A percentile compares a stretch with the other conserved stretches of the same genome.
phyloP scores from a whole-genome alignment of 352 stramenopile species.

The Phytophthora cactorum region DNA sequence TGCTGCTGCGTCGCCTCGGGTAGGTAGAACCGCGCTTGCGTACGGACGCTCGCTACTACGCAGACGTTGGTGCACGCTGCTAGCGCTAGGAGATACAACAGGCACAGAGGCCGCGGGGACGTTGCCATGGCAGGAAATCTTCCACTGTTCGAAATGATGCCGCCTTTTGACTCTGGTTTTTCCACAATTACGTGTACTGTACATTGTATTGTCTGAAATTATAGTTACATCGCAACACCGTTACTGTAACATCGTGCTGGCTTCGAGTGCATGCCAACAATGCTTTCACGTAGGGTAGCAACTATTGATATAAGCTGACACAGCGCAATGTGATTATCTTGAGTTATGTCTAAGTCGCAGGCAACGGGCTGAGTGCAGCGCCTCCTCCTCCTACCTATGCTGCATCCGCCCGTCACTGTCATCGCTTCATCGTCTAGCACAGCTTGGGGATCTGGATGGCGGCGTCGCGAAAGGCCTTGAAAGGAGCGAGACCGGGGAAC shows the following conservation, averaged over 20 bases:
- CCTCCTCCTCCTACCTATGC: neutral
- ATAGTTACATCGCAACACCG: neutral
- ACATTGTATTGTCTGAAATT: slow-evolving; percentile 1
- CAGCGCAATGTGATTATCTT: slow-evolving; percentile 33
- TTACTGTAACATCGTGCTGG: neutral
- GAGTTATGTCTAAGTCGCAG: slow-evolving; percentile 28
- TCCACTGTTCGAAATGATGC: slow-evolving; percentile 20
- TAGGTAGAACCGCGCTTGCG: slow-evolving; percentile 56
- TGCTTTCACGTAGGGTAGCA: slow-evolving; percentile 1
- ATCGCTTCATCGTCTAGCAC: slow-evolving; percentile 30
- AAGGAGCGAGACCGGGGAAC: slow-evolving; percentile 85
- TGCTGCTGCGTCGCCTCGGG: slow-evolving; percentile 44
- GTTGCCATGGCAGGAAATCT: slow-evolving; percentile 22
- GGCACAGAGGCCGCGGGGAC: neutral
- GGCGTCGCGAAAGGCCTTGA: slow-evolving; percentile 83
- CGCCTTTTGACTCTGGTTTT: slow-evolving; percentile 11
- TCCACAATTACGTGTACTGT: neutral
- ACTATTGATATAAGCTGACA: slow-evolving; percentile 10
- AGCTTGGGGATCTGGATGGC: slow-evolving; percentile 78
- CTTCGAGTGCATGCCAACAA: neutral
- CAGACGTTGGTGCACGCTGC: neutral
- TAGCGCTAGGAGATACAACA: slow-evolving; percentile 22
- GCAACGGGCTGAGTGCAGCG: neutral
- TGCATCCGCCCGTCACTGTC: neutral
- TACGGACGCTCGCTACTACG: slow-evolving; percentile 8